These are phyloP conservation scores for Elsinoe batatas DNA, from an alignment of 2,329 filamentous ascomycete genomes.

Conservation along the genomic window DNA sequence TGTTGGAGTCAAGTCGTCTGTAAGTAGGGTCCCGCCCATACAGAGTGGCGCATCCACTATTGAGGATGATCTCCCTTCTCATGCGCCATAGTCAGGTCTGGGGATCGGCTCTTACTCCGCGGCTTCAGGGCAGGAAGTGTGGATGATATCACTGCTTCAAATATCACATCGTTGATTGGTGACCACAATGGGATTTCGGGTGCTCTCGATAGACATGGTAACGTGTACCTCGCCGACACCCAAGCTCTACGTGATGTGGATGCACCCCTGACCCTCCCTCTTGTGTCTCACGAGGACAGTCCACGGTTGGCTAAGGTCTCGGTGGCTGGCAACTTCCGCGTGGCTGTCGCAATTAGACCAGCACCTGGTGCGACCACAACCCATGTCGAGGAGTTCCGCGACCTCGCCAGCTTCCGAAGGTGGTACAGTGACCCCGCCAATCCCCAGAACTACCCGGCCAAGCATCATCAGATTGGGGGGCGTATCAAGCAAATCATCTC, in stretches of 20 bases:
- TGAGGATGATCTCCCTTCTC: constrained; percentile 14
- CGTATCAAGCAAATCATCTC: constrained; percentile 25
- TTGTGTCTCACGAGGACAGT: constrained; percentile 14
- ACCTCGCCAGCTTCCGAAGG: constrained; percentile 19
- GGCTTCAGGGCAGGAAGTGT: constrained; percentile 15
- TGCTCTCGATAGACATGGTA: constrained; percentile 21
- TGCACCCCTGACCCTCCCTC: background rate
- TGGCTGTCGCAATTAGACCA: constrained; percentile 23
- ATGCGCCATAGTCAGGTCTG: constrained; percentile 2
- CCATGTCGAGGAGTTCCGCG: constrained; percentile 23
- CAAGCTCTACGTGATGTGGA: background rate
- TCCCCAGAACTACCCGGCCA: constrained; percentile 18
- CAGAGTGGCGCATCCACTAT: constrained; percentile 13
- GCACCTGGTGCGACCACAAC: constrained; percentile 20
- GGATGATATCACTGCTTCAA: background rate
- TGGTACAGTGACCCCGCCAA: constrained; percentile 23
- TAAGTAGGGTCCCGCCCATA: background rate
- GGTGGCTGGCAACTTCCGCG: constrained; percentile 22
- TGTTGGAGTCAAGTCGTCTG: constrained; percentile 26
- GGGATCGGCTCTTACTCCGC: constrained; percentile 4
- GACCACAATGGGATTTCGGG: constrained; percentile 26
- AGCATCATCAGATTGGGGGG: constrained; percentile 23
- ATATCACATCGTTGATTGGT: constrained; percentile 18
- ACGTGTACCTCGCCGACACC: constrained; percentile 18
- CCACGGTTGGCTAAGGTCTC: constrained; percentile 21